Evolutionary conservation across 306 rosid species (phyloP).

Genomic region (Sphenostylis stenocarpa): DNA sequence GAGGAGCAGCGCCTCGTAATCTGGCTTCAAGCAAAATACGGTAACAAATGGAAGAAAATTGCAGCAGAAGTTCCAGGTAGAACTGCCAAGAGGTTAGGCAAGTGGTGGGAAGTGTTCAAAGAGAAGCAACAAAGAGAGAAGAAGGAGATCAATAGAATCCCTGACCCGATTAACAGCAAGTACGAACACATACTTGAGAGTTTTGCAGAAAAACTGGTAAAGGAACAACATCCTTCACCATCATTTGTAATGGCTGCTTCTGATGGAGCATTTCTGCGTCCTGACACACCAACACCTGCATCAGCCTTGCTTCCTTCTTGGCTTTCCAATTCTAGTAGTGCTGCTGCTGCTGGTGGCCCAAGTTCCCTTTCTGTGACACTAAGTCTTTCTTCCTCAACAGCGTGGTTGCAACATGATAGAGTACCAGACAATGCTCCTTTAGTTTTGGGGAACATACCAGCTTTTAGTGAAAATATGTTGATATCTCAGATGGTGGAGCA

Average conservation of each 20-base stretch:
- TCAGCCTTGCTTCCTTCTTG: background rate
- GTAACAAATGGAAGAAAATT: slow-evolving; percentile 74
- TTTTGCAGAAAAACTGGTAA: slow-evolving; percentile 71
- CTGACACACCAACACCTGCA: background rate
- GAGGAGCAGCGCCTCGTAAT: slow-evolving; percentile 66
- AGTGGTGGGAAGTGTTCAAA: slow-evolving; percentile 95
- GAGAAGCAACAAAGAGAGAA: slow-evolving; percentile 81
- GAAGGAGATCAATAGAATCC: slow-evolving; percentile 48
- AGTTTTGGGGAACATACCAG: slow-evolving; percentile 40
- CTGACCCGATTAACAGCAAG: slow-evolving; percentile 56
- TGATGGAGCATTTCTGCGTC: background rate
- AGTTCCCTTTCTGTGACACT: background rate
- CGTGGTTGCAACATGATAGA: slow-evolving; percentile 78
- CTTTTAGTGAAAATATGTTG: slow-evolving; percentile 17
- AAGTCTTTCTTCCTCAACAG: background rate
- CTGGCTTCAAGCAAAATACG: slow-evolving; percentile 59
- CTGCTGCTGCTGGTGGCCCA: background rate
- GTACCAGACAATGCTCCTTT: slow-evolving; percentile 32
- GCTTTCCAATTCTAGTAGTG: background rate
- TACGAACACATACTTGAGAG: slow-evolving; percentile 73
- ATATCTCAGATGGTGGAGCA: slow-evolving; percentile 69
- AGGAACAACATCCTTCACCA: slow-evolving; percentile 43
- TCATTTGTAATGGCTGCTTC: slow-evolving; percentile 57
- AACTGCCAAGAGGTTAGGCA: slow-evolving; percentile 69
- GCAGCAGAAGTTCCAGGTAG: slow-evolving; percentile 69